Conservation (phyloP, 257 asterid genomes). For the Fraxinus quadrangulata region DNA sequence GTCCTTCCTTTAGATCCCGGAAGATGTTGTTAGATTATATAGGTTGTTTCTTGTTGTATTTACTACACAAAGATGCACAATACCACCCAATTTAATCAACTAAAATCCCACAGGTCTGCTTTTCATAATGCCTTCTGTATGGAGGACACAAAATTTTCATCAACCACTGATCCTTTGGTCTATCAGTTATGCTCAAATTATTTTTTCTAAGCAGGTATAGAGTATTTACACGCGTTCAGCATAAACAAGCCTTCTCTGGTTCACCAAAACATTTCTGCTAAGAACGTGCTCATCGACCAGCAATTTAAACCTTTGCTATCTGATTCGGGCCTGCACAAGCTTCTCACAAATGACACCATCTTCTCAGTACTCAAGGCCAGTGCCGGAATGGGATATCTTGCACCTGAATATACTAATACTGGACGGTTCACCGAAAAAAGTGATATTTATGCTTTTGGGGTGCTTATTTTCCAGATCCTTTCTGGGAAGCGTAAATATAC, state of each 20-base stretch:
- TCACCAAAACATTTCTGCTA: conserved; percentile 86
- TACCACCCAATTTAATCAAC: neutral
- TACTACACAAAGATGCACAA: neutral
- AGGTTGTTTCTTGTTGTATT: neutral
- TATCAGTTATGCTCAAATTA: neutral
- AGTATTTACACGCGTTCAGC: conserved; percentile 62
- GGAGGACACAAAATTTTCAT: neutral
- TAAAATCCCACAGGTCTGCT: neutral
- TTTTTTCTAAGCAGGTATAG: conserved; percentile 53
- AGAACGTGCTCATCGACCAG: conserved; percentile 72
- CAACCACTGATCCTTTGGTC: neutral
- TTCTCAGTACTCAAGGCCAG: conserved; percentile 87
- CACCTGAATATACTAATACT: conserved; percentile 77
- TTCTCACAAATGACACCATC: conserved; percentile 75
- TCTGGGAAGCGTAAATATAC: conserved; percentile 61
- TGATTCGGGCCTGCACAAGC: conserved; percentile 81
- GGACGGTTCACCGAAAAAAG: conserved; percentile 92
- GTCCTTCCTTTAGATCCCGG: neutral
- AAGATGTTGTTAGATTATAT: neutral
- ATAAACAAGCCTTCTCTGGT: conserved; percentile 66
- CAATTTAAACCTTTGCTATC: conserved; percentile 61
- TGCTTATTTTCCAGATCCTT: conserved; percentile 77
- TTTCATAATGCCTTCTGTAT: neutral
- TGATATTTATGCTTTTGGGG: conserved; percentile 85
- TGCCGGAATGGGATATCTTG: conserved; percentile 93